phyloP scores from a whole-genome alignment of 805 yeast genomes.

The Metschnikowia baotianmanensis region DNA sequence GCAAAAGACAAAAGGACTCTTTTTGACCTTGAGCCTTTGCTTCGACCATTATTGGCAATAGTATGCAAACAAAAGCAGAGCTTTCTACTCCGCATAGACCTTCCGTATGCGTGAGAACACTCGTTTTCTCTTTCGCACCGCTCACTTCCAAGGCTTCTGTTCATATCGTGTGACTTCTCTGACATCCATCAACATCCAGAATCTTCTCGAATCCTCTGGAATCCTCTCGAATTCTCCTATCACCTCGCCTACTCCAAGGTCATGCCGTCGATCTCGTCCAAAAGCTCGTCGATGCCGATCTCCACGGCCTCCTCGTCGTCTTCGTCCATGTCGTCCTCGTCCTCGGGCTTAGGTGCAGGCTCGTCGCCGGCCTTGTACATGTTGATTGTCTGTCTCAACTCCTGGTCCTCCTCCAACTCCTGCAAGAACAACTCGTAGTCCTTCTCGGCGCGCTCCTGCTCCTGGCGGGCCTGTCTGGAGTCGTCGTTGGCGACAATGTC shows the following conservation, averaged over 20 bases:
- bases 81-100: no score
- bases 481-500: slow-evolving; percentile 77
- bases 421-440: slow-evolving; percentile 95
- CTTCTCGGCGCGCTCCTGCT: slow-evolving; percentile 85
- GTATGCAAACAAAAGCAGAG: no score
- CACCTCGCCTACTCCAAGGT: slow-evolving; percentile 63
- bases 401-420: slow-evolving; percentile 95
- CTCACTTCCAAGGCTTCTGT: no score
- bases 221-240: no score
- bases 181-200: no score
- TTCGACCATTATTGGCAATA: no score
- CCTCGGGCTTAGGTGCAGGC: slow-evolving; percentile 31
- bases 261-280: slow-evolving; percentile 95
- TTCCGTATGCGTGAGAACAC: no score
- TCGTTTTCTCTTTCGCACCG: no score
- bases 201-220: no score
- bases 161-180: no score
- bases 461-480: slow-evolving; percentile 77
- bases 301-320: slow-evolving; percentile 85
- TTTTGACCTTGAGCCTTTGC: no score
- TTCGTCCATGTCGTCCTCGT: slow-evolving; percentile 44
- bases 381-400: slow-evolving; percentile 86
- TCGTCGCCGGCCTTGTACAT: slow-evolving; percentile 64
- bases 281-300: slow-evolving; percentile 84
- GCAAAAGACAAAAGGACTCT: no score